Evolutionary conservation across 1,139 yeast species (phyloP).

Genomic region (Candida labiduridarum): DNA sequence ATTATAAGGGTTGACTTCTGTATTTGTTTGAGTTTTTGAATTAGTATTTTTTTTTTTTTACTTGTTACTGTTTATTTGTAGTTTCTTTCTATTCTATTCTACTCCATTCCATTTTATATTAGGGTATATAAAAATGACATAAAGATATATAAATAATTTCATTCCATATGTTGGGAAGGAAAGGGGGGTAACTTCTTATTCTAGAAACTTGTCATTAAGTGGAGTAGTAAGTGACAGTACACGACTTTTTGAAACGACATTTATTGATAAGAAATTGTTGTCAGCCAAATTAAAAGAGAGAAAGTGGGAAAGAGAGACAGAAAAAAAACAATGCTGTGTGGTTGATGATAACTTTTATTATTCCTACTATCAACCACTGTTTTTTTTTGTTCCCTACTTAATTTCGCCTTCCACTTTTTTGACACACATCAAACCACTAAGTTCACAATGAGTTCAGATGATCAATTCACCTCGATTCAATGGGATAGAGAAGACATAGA

Average conservation of each 20-base stretch:
- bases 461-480: constrained; percentile 59
- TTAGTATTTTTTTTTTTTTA: background rate
- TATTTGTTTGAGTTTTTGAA: background rate
- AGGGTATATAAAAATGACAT: background rate
- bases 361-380: background rate
- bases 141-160: background rate
- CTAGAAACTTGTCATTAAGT: too few relatives aligned
- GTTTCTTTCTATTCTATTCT: too few relatives aligned
- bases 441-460: constrained; percentile 37
- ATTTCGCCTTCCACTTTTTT: background rate
- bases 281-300: background rate
- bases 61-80: background rate
- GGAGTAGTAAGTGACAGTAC: too few relatives aligned
- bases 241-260: background rate
- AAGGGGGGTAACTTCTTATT: background rate
- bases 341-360: background rate
- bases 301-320: background rate
- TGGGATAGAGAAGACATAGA: constrained; percentile 54
- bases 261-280: background rate
- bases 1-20: constrained; percentile 15
- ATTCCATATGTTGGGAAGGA: background rate
- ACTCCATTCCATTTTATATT: background rate
- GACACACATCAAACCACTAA: background rate
- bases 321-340: background rate
- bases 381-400: background rate